phyloP scores from a whole-genome alignment of 2,329 filamentous ascomycete genomes.

The Aspergillus neotritici region DNA sequence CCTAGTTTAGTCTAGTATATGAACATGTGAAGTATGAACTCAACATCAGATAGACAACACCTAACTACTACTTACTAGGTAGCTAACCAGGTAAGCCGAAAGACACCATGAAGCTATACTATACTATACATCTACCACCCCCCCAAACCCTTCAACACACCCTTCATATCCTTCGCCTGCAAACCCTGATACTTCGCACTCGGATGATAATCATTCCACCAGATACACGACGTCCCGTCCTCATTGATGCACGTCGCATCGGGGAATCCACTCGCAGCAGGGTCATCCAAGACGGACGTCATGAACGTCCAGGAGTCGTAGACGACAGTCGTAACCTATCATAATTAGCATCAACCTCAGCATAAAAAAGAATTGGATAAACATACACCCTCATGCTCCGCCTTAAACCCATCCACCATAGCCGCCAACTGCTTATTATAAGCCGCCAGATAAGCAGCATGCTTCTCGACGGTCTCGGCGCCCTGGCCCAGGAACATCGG shows the following conservation, averaged over 20 bases:
- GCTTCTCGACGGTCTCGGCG: conserved; percentile 9
- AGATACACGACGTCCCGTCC: conserved; percentile 25
- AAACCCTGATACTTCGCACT: conserved; percentile 24
- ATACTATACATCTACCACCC: conserved; percentile 18
- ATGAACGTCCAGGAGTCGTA: conserved; percentile 30
- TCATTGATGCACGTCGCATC: conserved; percentile 25
- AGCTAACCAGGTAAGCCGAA: too few species aligned
- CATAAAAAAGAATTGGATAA: neutral
- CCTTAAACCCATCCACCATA: conserved; percentile 18
- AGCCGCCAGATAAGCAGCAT: conserved; percentile 19
- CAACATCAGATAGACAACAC: too few species aligned
- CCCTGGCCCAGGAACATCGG: conserved; percentile 21
- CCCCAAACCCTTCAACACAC: conserved; percentile 14
- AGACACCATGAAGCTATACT: too few species aligned
- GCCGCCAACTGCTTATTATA: conserved; percentile 22
- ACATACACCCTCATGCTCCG: conserved; percentile 19
- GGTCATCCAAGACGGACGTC: conserved; percentile 23
- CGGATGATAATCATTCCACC: conserved; percentile 33
- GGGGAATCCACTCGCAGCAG: conserved; percentile 21
- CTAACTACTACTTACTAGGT: too few species aligned
- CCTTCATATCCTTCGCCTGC: conserved; percentile 29
- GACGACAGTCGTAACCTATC: conserved; percentile 20
- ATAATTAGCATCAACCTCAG: neutral
- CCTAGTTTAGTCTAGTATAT: too few species aligned
- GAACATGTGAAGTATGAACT: too few species aligned